Evolutionary conservation across 2,329 filamentous ascomycete species (phyloP).

Genomic region (Penicillium sumatraense): DNA sequence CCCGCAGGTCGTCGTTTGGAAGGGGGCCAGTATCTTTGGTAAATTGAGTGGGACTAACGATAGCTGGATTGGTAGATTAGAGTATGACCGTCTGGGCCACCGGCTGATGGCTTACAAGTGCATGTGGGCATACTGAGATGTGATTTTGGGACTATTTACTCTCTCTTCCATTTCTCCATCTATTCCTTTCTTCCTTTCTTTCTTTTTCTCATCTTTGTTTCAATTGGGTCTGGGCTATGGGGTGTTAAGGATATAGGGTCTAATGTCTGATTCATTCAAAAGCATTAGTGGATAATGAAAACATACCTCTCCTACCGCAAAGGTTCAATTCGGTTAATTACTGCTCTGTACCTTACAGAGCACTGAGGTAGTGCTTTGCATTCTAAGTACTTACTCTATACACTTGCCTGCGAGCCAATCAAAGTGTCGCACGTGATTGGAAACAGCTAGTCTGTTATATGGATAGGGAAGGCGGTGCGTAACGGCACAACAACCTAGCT

Average conservation of each 20-base stretch:
- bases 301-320: neutral
- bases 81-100: slow-evolving; percentile 85
- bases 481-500: slow-evolving; percentile 31
- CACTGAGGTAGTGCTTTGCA: no score
- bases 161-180: slow-evolving; percentile 10
- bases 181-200: slow-evolving; percentile 10
- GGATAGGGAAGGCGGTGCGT: slow-evolving; percentile 30
- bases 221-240: slow-evolving; percentile 6
- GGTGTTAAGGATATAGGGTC: slow-evolving; percentile 9
- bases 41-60: slow-evolving; percentile 86
- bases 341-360: no score
- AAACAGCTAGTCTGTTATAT: no score
- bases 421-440: neutral
- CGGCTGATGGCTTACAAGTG: slow-evolving; percentile 84
- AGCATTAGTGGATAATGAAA: slow-evolving; percentile 1
- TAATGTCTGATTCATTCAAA: neutral
- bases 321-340: no score
- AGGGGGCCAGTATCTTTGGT: slow-evolving; percentile 95
- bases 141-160: slow-evolving; percentile 11
- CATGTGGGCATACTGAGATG: slow-evolving; percentile 61
- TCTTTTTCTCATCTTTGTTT: neutral
- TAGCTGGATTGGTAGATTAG: slow-evolving; percentile 85
- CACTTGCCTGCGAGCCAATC: neutral
- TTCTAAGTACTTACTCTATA: no score
- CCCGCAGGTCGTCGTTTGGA: slow-evolving; percentile 96